Evolutionary conservation across 2,329 filamentous ascomycete species (phyloP).

Genomic region (Alternaria atra): DNA sequence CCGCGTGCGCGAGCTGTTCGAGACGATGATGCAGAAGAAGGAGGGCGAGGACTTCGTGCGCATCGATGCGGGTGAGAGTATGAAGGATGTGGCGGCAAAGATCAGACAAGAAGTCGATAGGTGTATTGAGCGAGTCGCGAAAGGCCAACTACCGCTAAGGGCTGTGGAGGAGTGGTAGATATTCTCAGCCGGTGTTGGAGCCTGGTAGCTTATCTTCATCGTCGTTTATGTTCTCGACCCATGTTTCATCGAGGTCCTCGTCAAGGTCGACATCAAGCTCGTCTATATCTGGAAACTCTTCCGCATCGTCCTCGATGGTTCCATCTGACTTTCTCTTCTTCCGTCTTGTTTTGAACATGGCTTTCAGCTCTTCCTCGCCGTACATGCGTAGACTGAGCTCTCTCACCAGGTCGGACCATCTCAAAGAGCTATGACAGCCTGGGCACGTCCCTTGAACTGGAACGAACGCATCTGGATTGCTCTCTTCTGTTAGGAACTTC

Average conservation of each 20-base stretch:
- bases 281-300: conserved; percentile 24
- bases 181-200: background rate
- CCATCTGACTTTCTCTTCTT: conserved; percentile 41
- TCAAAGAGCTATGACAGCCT: conserved; percentile 67
- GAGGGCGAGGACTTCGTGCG: conserved; percentile 62
- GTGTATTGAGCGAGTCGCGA: conserved; percentile 40
- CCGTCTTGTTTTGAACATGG: conserved; percentile 68
- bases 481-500: conserved; percentile 58
- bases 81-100: conserved; percentile 61
- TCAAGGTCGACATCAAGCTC: conserved; percentile 42
- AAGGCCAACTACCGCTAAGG: conserved; percentile 29
- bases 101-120: conserved; percentile 35
- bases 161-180: conserved; percentile 43
- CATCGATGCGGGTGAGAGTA: conserved; percentile 63
- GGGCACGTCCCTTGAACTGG: conserved; percentile 78
- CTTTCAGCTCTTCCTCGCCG: conserved; percentile 74
- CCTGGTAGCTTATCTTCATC: conserved; percentile 28
- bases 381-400: conserved; percentile 79
- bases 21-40: conserved; percentile 57
- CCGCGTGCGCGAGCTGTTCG: conserved; percentile 78
- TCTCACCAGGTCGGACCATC: conserved; percentile 82
- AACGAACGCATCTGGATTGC: conserved; percentile 59
- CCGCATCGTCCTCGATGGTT: conserved; percentile 22
- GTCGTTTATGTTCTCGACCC: conserved; percentile 45
- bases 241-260: conserved; percentile 48